A percentile compares a stretch with the other conserved stretches of the same genome.
These are phyloP conservation scores for Metschnikowia amazonensis DNA, from an alignment of 805 yeast genomes.

Conservation along the genomic window DNA sequence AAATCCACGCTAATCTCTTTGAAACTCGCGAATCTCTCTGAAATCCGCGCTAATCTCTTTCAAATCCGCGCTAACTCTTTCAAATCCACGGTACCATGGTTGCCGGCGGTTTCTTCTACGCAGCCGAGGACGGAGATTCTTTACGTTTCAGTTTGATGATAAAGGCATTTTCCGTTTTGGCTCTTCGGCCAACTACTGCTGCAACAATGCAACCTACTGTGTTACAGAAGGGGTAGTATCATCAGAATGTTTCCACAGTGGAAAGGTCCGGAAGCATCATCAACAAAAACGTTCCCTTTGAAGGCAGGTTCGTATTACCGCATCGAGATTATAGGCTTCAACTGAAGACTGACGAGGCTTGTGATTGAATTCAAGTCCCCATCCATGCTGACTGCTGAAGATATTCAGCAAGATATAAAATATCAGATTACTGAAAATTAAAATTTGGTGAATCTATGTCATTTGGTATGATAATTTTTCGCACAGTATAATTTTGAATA, in stretches of 20 bases:
- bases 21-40: no score
- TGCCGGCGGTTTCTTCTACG: constrained; percentile 9
- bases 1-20: no score
- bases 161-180: constrained; percentile 9
- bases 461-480: no score
- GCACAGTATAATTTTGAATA: no score
- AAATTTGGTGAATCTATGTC: no score
- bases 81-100: no score
- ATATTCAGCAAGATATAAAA: no score
- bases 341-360: constrained; percentile 1
- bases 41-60: no score
- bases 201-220: not conserved
- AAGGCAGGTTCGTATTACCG: constrained; percentile 2
- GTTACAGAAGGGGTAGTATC: not conserved
- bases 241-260: not conserved
- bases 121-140: constrained; percentile 8
- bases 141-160: constrained; percentile 7
- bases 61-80: no score
- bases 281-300: not conserved
- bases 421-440: no score
- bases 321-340: not conserved
- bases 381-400: not conserved
- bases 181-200: constrained; percentile 7
- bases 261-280: not conserved
- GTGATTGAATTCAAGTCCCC: constrained; percentile 2